Conservation (phyloP, 2,329 filamentous ascomycete genomes). For the Ophiostoma piceae region DNA sequence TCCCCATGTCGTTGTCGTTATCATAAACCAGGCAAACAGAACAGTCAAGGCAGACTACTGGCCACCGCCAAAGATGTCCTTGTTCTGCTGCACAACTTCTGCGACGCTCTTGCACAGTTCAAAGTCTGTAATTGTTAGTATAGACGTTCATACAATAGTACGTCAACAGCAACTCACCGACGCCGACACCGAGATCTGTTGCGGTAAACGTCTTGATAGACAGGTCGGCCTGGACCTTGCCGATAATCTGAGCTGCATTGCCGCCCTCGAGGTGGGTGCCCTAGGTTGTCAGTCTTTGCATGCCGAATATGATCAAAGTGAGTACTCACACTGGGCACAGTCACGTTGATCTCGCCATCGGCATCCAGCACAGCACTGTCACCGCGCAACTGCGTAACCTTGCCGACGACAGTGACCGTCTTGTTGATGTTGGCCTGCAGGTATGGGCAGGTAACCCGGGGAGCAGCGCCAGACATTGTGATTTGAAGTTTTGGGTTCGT, state of each 20-base stretch:
- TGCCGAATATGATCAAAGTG: conserved; percentile 7
- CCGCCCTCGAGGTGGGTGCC: conserved; percentile 65
- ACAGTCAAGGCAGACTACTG: background rate
- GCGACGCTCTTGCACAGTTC: conserved; percentile 26
- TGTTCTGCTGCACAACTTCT: conserved; percentile 26
- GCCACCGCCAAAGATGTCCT: conserved; percentile 22
- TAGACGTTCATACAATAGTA: background rate
- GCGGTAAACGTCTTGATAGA: conserved; percentile 65
- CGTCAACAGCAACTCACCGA: conserved; percentile 51
- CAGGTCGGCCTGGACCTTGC: conserved; percentile 70
- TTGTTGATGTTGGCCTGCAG: conserved; percentile 69
- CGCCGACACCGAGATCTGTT: conserved; percentile 61
- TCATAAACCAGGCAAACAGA: background rate
- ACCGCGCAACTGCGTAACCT: conserved; percentile 74
- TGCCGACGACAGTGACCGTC: conserved; percentile 80
- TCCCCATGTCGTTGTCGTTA: conserved; percentile 5
- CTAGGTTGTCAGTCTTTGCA: conserved; percentile 38
- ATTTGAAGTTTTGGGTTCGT: background rate
- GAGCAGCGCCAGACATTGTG: conserved; percentile 40
- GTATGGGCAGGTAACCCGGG: conserved; percentile 75
- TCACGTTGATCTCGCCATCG: conserved; percentile 67
- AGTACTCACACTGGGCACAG: conserved; percentile 59
- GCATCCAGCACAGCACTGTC: conserved; percentile 76
- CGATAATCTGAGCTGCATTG: conserved; percentile 70
- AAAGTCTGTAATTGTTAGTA: conserved; percentile 24